Evolutionary conservation across 1,284 basidiomycete species (phyloP), one percentile per base, ranked within the genome.

Genomic region (Puccinia coronata): DNA sequence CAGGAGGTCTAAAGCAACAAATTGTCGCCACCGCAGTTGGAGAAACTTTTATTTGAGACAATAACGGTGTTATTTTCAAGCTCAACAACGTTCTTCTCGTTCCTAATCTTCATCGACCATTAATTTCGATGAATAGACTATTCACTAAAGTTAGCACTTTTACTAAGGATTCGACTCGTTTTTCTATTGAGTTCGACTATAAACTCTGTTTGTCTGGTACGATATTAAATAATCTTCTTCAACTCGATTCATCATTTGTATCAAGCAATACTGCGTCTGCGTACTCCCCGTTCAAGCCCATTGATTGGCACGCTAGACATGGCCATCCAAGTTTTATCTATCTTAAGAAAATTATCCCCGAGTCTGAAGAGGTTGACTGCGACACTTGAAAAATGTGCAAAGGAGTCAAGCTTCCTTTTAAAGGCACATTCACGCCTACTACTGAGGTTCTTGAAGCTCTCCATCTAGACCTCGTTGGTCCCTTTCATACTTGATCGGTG

Each of bases 401-500:
- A 20, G 23, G 6, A 5, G 25, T 2, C 9, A 23, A 47, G 9
- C 23, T 16, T 18, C 25, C 14, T 34, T 72, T 72, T 25, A 51
- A 36, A 2, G 25, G 47, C 1, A 51, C 51, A 31, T 72, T 72
- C 34, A 18, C 23, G 11, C 70, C 41, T 23, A 31, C 31, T 9
- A 6, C 41, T 72, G 5, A 31, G 6, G 16, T 51, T 31, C 51
- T 72, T 20, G 70, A 72, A 53, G 51, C 43, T 2, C 20, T 72
- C 34, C 70, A 72, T 12, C 47, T 53, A 8, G 51, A 72, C 53
- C 49, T 55, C 12, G 43, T 49, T 14, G 70, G 70, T 6, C 70
- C 70, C 4, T 51, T 72, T 34, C 34, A 28, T 4, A 72, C 70
- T 18, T 25, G 28, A 1, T 51, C 70, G 4, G 25, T 69, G 6